Base-by-base conservation (phyloP, 805 yeast genomes). In the Starmerella geochares region DNA sequence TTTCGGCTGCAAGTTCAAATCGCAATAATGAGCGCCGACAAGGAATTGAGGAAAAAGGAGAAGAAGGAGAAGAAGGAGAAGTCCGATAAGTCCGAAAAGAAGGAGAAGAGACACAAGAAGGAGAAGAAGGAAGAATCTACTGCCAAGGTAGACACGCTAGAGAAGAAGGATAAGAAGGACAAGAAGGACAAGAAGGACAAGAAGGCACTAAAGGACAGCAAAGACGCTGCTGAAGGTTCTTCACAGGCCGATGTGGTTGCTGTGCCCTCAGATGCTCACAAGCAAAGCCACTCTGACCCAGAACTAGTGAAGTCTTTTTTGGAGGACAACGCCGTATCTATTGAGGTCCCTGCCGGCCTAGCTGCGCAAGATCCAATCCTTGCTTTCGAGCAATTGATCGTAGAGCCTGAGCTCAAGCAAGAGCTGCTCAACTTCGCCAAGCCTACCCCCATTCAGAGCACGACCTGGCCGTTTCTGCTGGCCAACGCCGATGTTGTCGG, bases 381-480 rank as follows among this genome's bases (percentile, higher is more conserved):
- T 48, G 66, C 80, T 7, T 88, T 92, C 60, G 70, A 71, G 29
- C 78, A 81, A 31, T 71, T 90, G 21, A 59, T 72, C 1, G 69
- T 83, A 24, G 76, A 79, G 52, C 56, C 75, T 1, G 71, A 76
- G 47, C 76, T 88, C 52, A 75, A 74, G 56, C 60, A 70, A n/a
- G 79, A 76, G 42, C 72, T 90, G 42, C 69, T 78, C 35, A 78
- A 80, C 59, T 92, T 85, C 70, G 82, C 86, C 14, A 81, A 79
- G 60, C 99, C 98, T 48, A 88, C 97, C 6, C 97, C 97, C 32
- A 90, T 90, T 60, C 98, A 90, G 71, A 77, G 95, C 28, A 86
- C 79, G 40, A 77, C 96, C 8, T 92, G 97, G 97, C 97, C 98
- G 56, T 86, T 78, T 62, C 69, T 90, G 47, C 69, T 87, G 46